Evolutionary conservation across 163 green algal genomes (phyloP), one percentile per base, ranked within the genome.

Genomic region (Chlorella variabilis): DNA sequence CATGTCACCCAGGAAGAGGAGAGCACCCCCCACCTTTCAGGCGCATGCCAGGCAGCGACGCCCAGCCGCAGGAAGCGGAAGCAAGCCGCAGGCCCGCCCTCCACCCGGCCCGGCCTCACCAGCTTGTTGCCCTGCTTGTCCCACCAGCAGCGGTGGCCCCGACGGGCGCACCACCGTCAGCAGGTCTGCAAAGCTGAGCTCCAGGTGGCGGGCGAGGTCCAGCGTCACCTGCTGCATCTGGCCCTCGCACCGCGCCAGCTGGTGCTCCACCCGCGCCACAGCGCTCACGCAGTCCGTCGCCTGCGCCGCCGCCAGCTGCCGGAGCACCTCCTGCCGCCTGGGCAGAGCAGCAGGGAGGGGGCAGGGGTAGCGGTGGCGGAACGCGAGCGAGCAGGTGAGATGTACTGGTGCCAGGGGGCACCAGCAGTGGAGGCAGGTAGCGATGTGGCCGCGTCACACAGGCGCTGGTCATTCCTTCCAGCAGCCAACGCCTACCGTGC

Each of bases 131-230:
- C 75, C n/a, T 11, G 39, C 29, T 4, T 62, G 75, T 81, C 75
- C n/a, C 75, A 49, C 59, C 31, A 81, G 29, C 39, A 81, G 59
- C 8, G 42, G 39, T 39, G 63, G 59, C 58, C 75, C 59, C 0
- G 75, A 18, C 18, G 75, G 75, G 34, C 75, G 58, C 75, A 81
- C 75, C 41, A 81, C 75, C n/a, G 75, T 73, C 59, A 81, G 75
- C 58, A 81, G 75, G 59, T 81, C 75, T 21, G 39, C 59, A 62
- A 81, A 81, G n/a, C 27, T 13, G 36, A 48, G 39, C 75, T 81
- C 75, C 34, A 31, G 25, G 5, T 41, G 51, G 4, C 20, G 71
- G 13, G 34, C 36, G 25, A 79, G 13, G 25, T 68, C 71, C 4
- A 3, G 27, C n/a, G 25, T 21, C 33, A 48, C 20, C 70, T 77